Evolutionary conservation across 768 basidiomycete genomes (phyloP).

Genomic region (Suillus spraguei): DNA sequence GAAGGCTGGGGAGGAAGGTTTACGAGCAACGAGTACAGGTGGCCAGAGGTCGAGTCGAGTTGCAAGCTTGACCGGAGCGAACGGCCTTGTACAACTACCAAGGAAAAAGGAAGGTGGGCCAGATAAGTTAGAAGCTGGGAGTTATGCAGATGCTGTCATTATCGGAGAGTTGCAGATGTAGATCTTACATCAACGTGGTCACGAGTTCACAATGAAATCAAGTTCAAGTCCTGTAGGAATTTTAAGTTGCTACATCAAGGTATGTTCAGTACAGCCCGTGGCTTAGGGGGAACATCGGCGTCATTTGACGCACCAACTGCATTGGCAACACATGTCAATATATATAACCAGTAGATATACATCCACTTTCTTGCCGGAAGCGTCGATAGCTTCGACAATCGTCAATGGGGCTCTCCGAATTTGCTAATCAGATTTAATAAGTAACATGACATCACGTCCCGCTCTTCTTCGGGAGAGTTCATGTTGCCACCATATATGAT

Average conservation of each 20-base stretch:
- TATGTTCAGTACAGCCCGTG: neutral
- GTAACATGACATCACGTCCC: neutral
- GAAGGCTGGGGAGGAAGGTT: slow-evolving; percentile 40
- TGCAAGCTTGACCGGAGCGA: slow-evolving; percentile 79
- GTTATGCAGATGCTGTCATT: slow-evolving; percentile 58
- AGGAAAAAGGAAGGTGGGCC: slow-evolving; percentile 35
- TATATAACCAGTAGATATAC: neutral
- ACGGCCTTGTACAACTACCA: slow-evolving; percentile 76
- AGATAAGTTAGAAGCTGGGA: slow-evolving; percentile 52
- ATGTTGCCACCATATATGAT: no score
- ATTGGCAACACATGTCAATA: neutral
- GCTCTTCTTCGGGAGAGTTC: neutral
- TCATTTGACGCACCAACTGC: neutral
- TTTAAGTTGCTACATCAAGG: neutral
- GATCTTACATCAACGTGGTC: neutral
- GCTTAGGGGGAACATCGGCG: neutral
- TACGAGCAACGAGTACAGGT: slow-evolving; percentile 79
- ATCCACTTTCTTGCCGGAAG: neutral
- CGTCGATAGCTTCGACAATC: neutral
- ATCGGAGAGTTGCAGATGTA: slow-evolving; percentile 63
- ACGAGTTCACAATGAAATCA: neutral
- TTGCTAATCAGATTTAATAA: neutral
- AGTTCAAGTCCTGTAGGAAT: neutral
- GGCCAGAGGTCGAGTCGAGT: slow-evolving; percentile 85
- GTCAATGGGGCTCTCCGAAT: neutral